These are phyloP conservation scores for Rhizomucor pusillus DNA, from an alignment of 371 early-diverging fungal genomes.

Conservation along the genomic window DNA sequence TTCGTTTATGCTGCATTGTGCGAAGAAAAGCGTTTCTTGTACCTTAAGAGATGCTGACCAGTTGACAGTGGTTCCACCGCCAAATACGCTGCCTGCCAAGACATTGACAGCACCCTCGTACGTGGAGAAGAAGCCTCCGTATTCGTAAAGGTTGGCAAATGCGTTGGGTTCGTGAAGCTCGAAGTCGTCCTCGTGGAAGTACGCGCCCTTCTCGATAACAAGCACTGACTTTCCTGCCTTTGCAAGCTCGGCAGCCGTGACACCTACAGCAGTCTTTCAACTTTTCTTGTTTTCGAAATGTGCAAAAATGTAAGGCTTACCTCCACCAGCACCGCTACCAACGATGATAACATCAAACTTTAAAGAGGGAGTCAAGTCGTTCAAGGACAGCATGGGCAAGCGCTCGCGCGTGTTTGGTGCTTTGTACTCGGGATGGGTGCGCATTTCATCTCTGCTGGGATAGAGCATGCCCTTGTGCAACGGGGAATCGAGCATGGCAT, in stretches of 20 bases:
- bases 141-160: conserved; percentile 50
- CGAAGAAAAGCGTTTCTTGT: background rate
- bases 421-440: conserved; percentile 8
- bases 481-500: conserved; percentile 8
- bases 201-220: conserved; percentile 75
- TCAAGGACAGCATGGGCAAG: conserved; percentile 17
- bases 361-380: conserved; percentile 22
- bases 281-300: too few species aligned
- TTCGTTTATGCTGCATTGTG: background rate
- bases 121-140: conserved; percentile 38
- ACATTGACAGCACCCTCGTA: conserved; percentile 48
- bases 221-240: conserved; percentile 66
- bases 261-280: conserved; percentile 39
- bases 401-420: conserved; percentile 21
- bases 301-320: too few species aligned
- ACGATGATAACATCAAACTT: conserved; percentile 68
- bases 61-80: conserved; percentile 46
- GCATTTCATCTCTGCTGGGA: conserved; percentile 21
- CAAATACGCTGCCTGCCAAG: conserved; percentile 64
- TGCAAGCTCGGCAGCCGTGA: conserved; percentile 69
- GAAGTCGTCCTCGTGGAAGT: conserved; percentile 54
- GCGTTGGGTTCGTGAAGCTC: conserved; percentile 46
- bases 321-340: conserved; percentile 80
- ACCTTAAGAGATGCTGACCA: conserved; percentile 74
- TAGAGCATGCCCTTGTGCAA: conserved; percentile 43